These are phyloP conservation scores for Tetrapisispora arboricola DNA, from an alignment of 805 yeast genomes.

Conservation along the genomic window DNA sequence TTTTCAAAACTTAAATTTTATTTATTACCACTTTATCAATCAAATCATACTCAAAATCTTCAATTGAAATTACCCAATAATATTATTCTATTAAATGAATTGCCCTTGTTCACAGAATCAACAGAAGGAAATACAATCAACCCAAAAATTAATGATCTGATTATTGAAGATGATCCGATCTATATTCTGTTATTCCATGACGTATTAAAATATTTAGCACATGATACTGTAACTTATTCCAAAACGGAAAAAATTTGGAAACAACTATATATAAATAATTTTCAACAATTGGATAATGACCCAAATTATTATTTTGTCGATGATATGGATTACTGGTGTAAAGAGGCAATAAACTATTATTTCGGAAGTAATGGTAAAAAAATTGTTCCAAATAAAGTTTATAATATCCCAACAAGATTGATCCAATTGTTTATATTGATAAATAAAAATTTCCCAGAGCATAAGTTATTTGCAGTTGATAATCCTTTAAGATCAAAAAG, in stretches of 20 bases:
- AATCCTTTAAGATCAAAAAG: constrained; percentile 5
- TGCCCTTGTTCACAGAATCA: constrained; percentile 7
- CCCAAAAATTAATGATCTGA: constrained; percentile 3
- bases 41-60: constrained; percentile 1
- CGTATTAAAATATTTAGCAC: constrained; percentile 17
- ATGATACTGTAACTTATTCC: constrained; percentile 19
- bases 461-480: constrained; percentile 21
- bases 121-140: neutral
- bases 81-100: constrained; percentile 11
- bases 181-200: constrained; percentile 24
- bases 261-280: constrained; percentile 18
- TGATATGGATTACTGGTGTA: constrained; percentile 20
- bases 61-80: constrained; percentile 13
- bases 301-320: constrained; percentile 7
- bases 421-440: constrained; percentile 19
- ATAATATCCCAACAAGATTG: constrained; percentile 20
- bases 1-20: constrained; percentile 19
- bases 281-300: constrained; percentile 1
- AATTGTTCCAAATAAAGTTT: neutral
- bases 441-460: constrained; percentile 17
- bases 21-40: constrained; percentile 23
- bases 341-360: constrained; percentile 9
- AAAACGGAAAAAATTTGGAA: constrained; percentile 11
- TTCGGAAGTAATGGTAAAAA: constrained; percentile 3
- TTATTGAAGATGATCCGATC: constrained; percentile 19